Evolutionary conservation across 176 grass and related monocot species (phyloP).

Genomic region (Tillandsia fasciculata): DNA sequence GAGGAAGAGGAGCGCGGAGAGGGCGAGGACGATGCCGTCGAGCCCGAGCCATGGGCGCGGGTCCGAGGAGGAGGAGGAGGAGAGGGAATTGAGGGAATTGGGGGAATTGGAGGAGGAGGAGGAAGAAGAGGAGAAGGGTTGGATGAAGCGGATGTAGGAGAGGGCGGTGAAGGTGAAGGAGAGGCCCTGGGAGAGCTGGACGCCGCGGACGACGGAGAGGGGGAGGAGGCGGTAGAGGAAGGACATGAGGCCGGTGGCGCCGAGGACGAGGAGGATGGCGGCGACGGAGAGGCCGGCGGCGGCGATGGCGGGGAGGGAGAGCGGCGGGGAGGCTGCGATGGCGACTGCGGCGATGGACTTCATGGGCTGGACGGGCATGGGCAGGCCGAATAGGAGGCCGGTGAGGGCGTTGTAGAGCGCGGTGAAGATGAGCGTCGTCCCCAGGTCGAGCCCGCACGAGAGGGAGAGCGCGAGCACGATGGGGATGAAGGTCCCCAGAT

Average conservation of each 20-base stretch:
- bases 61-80: conserved; percentile 32
- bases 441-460: conserved; percentile 52
- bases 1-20: conserved; percentile 67
- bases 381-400: conserved; percentile 73
- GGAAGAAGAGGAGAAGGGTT: conserved; percentile 61
- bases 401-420: conserved; percentile 77
- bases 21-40: conserved; percentile 60
- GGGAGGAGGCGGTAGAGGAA: conserved; percentile 57
- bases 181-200: conserved; percentile 85
- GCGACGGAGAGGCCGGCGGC: conserved; percentile 54
- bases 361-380: conserved; percentile 96
- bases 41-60: conserved; percentile 53
- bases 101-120: conserved; percentile 6
- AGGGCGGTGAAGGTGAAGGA: conserved; percentile 71
- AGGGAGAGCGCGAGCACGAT: conserved; percentile 81
- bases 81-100: too few species aligned
- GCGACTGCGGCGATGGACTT: conserved; percentile 89
- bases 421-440: conserved; percentile 80
- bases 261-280: conserved; percentile 55
- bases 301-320: conserved; percentile 77
- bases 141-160: conserved; percentile 72
- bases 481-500: conserved; percentile 87
- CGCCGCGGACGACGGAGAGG: conserved; percentile 68
- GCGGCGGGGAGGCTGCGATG: conserved; percentile 48
- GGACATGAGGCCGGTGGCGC: conserved; percentile 70